These are phyloP conservation scores for Lepidium didymum DNA, from an alignment of 345 rosid species.

Conservation along the genomic window DNA sequence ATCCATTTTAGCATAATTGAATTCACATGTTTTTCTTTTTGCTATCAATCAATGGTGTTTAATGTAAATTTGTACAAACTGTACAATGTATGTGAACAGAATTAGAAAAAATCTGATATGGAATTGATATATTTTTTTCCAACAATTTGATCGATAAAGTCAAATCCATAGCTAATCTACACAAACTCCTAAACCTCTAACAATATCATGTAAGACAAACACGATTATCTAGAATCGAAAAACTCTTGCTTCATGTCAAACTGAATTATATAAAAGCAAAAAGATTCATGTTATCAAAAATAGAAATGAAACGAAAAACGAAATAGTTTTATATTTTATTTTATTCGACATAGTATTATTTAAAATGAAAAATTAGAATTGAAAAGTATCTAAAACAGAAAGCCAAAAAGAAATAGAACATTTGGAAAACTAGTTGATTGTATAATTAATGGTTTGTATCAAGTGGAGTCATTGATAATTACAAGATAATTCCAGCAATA, in stretches of 20 bases:
- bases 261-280: neutral
- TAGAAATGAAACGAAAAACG: neutral
- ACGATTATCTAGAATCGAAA: too few species aligned
- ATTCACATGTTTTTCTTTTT: neutral
- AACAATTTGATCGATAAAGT: too few species aligned
- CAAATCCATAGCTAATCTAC: too few species aligned
- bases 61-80: neutral
- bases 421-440: neutral
- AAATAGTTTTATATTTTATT: neutral
- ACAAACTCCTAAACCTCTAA: too few species aligned
- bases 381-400: neutral
- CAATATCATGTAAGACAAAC: too few species aligned
- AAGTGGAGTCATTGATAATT: constrained; percentile 5
- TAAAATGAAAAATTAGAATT: neutral
- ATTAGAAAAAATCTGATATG: neutral
- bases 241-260: neutral
- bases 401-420: constrained; percentile 6
- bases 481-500: neutral
- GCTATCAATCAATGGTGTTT: neutral
- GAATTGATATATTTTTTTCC: neutral
- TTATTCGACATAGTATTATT: neutral
- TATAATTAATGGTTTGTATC: neutral
- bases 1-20: neutral
- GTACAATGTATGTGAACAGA: neutral
- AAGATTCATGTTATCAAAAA: neutral